These are phyloP conservation scores for Phytophthora hybrid DNA, from an alignment of 352 stramenopile genomes.

Conservation along the genomic window DNA sequence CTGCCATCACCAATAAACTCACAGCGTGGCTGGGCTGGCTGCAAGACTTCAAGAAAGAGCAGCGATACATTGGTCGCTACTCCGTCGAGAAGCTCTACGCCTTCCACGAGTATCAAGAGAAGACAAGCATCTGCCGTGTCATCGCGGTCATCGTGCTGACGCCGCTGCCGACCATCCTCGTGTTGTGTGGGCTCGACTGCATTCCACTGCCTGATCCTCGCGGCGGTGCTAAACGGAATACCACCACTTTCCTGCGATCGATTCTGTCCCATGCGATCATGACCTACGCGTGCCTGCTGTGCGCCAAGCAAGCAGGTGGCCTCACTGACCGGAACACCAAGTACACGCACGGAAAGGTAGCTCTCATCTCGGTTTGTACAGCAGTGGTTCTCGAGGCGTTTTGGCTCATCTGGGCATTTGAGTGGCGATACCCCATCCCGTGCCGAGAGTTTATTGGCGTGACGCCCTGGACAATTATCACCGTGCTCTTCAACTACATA, in stretches of 20 bases:
- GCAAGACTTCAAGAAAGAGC: too few relatives aligned
- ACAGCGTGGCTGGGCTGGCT: not conserved
- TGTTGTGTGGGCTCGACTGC: too few relatives aligned
- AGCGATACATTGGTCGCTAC: too few relatives aligned
- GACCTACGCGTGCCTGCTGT: constrained; percentile 3
- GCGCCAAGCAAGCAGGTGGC: constrained; percentile 7
- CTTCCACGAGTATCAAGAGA: too few relatives aligned
- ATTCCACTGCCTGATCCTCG: constrained; percentile 17
- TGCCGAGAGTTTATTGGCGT: too few relatives aligned
- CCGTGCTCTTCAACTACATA: too few relatives aligned
- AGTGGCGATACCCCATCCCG: too few relatives aligned
- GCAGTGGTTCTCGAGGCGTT: too few relatives aligned
- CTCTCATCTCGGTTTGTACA: constrained; percentile 13
- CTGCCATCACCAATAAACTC: not conserved
- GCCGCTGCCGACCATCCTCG: constrained; percentile 13
- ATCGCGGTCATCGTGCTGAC: constrained; percentile 19
- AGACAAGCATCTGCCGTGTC: too few relatives aligned
- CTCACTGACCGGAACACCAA: constrained; percentile 3
- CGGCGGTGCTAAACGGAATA: not conserved
- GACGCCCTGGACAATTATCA: too few relatives aligned
- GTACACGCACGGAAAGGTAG: constrained; percentile 22
- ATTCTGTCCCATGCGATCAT: constrained; percentile 6
- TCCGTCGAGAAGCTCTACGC: too few relatives aligned
- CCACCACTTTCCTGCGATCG: constrained; percentile 19
- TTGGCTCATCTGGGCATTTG: too few relatives aligned